These are phyloP conservation scores for Centella asiatica DNA, from an alignment of 129 eudicot genomes.

Conservation along the genomic window DNA sequence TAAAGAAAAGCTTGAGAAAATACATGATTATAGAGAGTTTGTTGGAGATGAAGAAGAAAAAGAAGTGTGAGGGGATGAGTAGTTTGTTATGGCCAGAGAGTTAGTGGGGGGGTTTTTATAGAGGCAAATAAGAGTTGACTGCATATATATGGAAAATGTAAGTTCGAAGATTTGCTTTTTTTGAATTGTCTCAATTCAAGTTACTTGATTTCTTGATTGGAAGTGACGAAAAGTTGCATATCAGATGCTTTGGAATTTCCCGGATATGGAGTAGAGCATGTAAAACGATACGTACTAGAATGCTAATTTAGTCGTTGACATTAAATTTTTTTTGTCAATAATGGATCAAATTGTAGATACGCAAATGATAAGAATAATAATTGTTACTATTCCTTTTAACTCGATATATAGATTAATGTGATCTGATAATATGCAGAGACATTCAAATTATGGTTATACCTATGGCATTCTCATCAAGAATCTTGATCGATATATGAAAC, in stretches of 20 bases:
- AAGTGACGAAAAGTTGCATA: neutral
- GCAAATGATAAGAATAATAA: too few relatives aligned
- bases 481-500: too few relatives aligned
- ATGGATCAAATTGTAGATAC: too few relatives aligned
- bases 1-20: constrained; percentile 5
- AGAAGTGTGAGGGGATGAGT: neutral
- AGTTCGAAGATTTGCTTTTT: constrained; percentile 6
- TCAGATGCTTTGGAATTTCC: neutral
- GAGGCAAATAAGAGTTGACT: neutral
- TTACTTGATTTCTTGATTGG: neutral
- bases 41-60: neutral
- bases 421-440: too few relatives aligned
- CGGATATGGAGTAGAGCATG: too few relatives aligned
- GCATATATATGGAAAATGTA: constrained; percentile 7
- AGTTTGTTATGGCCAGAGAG: neutral
- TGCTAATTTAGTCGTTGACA: too few relatives aligned
- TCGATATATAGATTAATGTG: too few relatives aligned
- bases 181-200: constrained; percentile 14
- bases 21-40: constrained; percentile 12
- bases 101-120: neutral
- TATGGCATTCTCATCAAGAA: too few relatives aligned
- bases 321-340: too few relatives aligned
- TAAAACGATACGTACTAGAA: too few relatives aligned
- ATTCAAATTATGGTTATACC: too few relatives aligned
- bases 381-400: too few relatives aligned